Percentiles rank a stretch among this genome's conserved stretches.
phyloP scores from a whole-genome alignment of 257 asterid species.

The Plantago elongata region DNA sequence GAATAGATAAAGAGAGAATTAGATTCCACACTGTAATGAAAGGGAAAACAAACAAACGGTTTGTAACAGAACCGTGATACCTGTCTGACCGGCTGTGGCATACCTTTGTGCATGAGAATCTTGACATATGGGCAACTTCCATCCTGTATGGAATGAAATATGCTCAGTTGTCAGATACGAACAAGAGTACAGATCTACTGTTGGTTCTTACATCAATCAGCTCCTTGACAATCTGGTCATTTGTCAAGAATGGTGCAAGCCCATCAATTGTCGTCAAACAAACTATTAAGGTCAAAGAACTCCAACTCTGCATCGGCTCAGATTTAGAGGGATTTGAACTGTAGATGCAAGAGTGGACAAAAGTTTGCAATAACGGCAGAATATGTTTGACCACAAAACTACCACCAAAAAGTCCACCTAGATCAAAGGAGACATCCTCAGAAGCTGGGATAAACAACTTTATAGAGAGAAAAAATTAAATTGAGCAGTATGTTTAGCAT shows the following conservation, averaged over 20 bases:
- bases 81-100: slow-evolving; percentile 68
- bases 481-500: slow-evolving; percentile 25
- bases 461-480: slow-evolving; percentile 17
- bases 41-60: background rate
- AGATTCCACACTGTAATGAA: background rate
- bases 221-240: slow-evolving; percentile 64
- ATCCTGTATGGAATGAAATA: slow-evolving; percentile 46
- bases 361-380: slow-evolving; percentile 58
- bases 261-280: slow-evolving; percentile 72
- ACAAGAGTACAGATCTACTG: slow-evolving; percentile 7
- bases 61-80: slow-evolving; percentile 28
- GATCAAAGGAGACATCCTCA: slow-evolving; percentile 25
- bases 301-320: slow-evolving; percentile 87
- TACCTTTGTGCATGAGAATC: slow-evolving; percentile 64
- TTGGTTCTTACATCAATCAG: slow-evolving; percentile 61
- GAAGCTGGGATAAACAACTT: slow-evolving; percentile 16
- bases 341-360: slow-evolving; percentile 57
- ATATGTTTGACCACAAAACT: slow-evolving; percentile 65
- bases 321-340: slow-evolving; percentile 47
- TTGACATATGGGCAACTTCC: slow-evolving; percentile 55
- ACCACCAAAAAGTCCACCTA: slow-evolving; percentile 90
- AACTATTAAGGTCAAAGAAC: slow-evolving; percentile 61
- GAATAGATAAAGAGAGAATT: background rate
- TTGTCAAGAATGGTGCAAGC: slow-evolving; percentile 57
- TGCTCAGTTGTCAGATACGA: slow-evolving; percentile 6